Evolutionary conservation across 129 eudicot species (phyloP).

Genomic region (Flaveria brownii): DNA sequence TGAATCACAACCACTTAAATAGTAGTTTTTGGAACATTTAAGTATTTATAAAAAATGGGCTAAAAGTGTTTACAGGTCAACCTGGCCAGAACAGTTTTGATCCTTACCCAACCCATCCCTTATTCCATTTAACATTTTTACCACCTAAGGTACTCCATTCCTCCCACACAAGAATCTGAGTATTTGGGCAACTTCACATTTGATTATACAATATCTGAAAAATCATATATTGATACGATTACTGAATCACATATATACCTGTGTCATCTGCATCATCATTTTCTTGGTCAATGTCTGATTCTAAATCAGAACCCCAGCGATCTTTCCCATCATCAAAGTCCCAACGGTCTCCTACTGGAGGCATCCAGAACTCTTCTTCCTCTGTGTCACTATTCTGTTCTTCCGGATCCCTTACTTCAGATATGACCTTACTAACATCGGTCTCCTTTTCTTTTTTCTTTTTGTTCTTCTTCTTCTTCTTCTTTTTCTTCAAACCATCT

Average conservation of each 20-base stretch:
- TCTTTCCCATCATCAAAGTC: conserved; percentile 89
- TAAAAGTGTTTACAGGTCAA: background rate
- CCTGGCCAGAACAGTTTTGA: background rate
- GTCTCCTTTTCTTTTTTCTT: conserved; percentile 34
- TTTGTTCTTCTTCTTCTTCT: conserved; percentile 35
- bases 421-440: conserved; percentile 42
- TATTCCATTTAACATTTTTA: background rate
- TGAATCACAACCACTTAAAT: too few relatives aligned
- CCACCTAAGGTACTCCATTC: background rate
- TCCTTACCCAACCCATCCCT: background rate
- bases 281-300: conserved; percentile 52
- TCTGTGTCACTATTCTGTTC: conserved; percentile 51
- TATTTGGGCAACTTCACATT: background rate
- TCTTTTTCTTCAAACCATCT: conserved; percentile 43
- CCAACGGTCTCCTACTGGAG: conserved; percentile 94
- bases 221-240: conserved; percentile 3
- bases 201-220: conserved; percentile 6
- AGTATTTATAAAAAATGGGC: background rate
- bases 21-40: background rate
- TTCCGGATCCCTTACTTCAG: conserved; percentile 62
- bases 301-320: conserved; percentile 76
- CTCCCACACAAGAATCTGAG: background rate
- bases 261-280: conserved; percentile 46
- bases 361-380: conserved; percentile 85
- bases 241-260: conserved; percentile 40